Conservation (phyloP, 1,284 basidiomycete species). For the Trichosporon faecale region DNA sequence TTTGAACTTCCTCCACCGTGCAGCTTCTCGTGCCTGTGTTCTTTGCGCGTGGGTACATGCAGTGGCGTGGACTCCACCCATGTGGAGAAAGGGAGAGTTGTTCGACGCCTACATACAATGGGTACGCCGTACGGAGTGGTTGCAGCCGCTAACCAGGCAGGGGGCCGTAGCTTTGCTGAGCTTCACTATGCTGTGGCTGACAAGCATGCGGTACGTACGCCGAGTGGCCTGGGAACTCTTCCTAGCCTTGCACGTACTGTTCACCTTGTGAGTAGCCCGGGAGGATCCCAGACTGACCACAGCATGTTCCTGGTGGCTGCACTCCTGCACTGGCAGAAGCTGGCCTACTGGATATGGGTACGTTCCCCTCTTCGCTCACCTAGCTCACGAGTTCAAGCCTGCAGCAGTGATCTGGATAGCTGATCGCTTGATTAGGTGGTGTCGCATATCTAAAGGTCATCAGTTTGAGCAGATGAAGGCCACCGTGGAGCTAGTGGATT, state of each 20-base stretch:
- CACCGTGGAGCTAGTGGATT: slow-evolving; percentile 54
- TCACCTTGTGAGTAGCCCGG: slow-evolving; percentile 42
- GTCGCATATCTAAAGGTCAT: slow-evolving; percentile 43
- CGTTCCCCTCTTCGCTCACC: slow-evolving; percentile 12
- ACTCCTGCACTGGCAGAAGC: slow-evolving; percentile 41
- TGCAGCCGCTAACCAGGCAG: slow-evolving; percentile 13
- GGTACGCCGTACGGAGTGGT: slow-evolving; percentile 15
- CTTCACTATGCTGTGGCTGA: slow-evolving; percentile 54
- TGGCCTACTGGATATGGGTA: slow-evolving; percentile 41
- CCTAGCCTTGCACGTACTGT: slow-evolving; percentile 56
- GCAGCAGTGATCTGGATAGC: slow-evolving; percentile 53
- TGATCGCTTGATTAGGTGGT: slow-evolving; percentile 60
- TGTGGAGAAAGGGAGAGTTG: slow-evolving; percentile 24
- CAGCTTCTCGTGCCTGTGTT: slow-evolving; percentile 44
- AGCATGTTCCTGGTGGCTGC: slow-evolving; percentile 44
- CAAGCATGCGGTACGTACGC: slow-evolving; percentile 53
- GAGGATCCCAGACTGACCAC: not conserved
- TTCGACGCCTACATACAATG: slow-evolving; percentile 29
- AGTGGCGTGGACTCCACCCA: slow-evolving; percentile 31
- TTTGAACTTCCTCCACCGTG: slow-evolving; percentile 54
- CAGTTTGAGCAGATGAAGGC: not conserved
- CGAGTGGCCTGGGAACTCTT: slow-evolving; percentile 57
- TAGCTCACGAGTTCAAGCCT: slow-evolving; percentile 26
- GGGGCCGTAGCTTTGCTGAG: slow-evolving; percentile 38
- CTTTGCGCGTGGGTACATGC: slow-evolving; percentile 45